phyloP scores from a whole-genome alignment of 1,284 basidiomycete species.

The Ceratobasidium sp. region DNA sequence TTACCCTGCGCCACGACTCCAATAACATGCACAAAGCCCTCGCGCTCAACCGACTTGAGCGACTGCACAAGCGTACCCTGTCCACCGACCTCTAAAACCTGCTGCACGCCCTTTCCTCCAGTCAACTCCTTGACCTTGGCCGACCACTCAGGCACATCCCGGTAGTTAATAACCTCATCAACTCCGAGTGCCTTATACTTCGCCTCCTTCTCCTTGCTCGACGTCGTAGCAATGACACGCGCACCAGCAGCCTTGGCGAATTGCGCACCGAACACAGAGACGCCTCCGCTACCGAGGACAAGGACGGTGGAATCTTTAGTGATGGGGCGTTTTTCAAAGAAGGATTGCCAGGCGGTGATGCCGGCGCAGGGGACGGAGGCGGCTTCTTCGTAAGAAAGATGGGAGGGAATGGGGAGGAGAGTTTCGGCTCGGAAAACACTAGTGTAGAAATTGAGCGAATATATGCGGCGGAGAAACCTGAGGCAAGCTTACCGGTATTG shows the following conservation, averaged over 20 bases:
- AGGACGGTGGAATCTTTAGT: conserved; percentile 64
- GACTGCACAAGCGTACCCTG: conserved; percentile 27
- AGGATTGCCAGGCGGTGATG: conserved; percentile 63
- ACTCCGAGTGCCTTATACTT: conserved; percentile 61
- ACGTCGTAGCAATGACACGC: conserved; percentile 68
- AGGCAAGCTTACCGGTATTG: conserved; percentile 58
- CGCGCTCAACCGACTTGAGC: conserved; percentile 3
- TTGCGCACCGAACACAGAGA: conserved; percentile 65
- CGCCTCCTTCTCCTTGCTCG: conserved; percentile 68
- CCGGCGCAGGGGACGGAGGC: conserved; percentile 58
- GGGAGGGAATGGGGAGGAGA: background rate
- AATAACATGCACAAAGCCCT: conserved; percentile 10
- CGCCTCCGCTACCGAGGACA: conserved; percentile 68
- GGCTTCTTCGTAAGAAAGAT: conserved; percentile 47
- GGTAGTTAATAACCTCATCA: conserved; percentile 68
- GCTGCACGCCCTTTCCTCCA: conserved; percentile 4
- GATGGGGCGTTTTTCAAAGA: conserved; percentile 58
- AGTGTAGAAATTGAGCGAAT: conserved; percentile 51
- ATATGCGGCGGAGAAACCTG: background rate
- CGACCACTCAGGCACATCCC: conserved; percentile 65
- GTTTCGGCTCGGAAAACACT: conserved; percentile 42
- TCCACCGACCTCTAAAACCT: conserved; percentile 18
- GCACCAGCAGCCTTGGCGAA: conserved; percentile 68
- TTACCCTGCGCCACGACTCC: background rate
- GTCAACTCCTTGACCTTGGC: conserved; percentile 61